phyloP scores from a whole-genome alignment of 805 yeast species.

The Candida michaelii region DNA sequence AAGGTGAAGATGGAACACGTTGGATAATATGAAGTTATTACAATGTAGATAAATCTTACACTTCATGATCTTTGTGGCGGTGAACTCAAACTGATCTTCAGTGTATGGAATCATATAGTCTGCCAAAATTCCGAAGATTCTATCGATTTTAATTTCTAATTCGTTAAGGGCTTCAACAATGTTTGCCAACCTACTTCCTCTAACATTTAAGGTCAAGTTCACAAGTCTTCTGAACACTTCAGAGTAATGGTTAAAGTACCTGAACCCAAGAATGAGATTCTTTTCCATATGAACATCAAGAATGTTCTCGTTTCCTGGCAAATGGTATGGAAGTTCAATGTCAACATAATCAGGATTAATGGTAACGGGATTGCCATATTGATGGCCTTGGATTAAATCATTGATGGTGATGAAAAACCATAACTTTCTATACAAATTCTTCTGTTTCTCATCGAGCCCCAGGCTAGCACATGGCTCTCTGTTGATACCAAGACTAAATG shows the following conservation, averaged over 20 bases:
- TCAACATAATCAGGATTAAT: slow-evolving; percentile 30
- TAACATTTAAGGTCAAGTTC: slow-evolving; percentile 21
- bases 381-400: slow-evolving; percentile 31
- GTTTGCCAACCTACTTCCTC: slow-evolving; percentile 18
- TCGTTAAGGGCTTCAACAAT: slow-evolving; percentile 25
- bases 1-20: slow-evolving; percentile 35
- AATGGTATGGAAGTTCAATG: slow-evolving; percentile 27
- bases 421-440: slow-evolving; percentile 34
- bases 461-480: slow-evolving; percentile 57
- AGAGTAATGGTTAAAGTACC: slow-evolving; percentile 29
- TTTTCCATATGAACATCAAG: slow-evolving; percentile 37
- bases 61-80: slow-evolving; percentile 24
- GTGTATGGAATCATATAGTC: slow-evolving; percentile 21
- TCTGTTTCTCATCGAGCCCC: slow-evolving; percentile 20
- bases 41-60: slow-evolving; percentile 29
- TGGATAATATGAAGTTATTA: slow-evolving; percentile 26
- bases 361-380: slow-evolving; percentile 34
- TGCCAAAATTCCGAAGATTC: slow-evolving; percentile 27
- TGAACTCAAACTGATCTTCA: slow-evolving; percentile 16
- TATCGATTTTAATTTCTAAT: slow-evolving; percentile 35
- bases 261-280: slow-evolving; percentile 30
- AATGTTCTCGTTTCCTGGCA: slow-evolving; percentile 37
- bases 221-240: slow-evolving; percentile 27
- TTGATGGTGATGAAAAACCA: slow-evolving; percentile 33
- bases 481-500: slow-evolving; percentile 63